Conservation (phyloP, 345 rosid species). For the Melaleuca alternifolia region DNA sequence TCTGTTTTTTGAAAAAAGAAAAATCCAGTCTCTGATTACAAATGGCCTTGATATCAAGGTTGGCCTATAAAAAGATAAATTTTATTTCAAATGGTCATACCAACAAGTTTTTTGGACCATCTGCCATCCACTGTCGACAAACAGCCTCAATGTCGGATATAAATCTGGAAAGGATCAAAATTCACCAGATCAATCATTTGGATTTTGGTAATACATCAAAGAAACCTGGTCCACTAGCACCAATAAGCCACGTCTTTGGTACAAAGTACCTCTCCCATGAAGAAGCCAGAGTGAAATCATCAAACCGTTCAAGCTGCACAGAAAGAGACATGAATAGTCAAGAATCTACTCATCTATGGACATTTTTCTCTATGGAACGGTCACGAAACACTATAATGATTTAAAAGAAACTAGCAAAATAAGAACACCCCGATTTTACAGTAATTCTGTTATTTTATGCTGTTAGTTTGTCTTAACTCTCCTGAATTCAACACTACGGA, state of each 20-base stretch:
- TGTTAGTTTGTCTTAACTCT: not conserved
- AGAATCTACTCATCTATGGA: not conserved
- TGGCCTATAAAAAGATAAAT: not conserved
- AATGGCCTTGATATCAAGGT: not conserved
- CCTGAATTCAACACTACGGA: not conserved
- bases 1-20: not conserved
- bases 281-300: conserved; percentile 95
- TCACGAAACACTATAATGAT: not conserved
- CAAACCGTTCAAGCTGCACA: conserved; percentile 72
- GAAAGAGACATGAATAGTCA: not conserved
- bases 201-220: not conserved
- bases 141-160: conserved; percentile 90
- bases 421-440: not conserved
- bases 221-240: not conserved
- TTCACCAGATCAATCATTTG: not conserved
- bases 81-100: conserved; percentile 21
- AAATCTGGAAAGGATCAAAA: conserved; percentile 38
- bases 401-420: not conserved
- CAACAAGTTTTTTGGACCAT: conserved; percentile 80
- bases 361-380: not conserved
- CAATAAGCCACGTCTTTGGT: not conserved
- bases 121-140: conserved; percentile 88
- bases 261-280: conserved; percentile 60
- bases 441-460: not conserved
- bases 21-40: not conserved